Conservation (phyloP, 495 filamentous ascomycete genomes). For the Lasiosphaeris hirsuta region DNA sequence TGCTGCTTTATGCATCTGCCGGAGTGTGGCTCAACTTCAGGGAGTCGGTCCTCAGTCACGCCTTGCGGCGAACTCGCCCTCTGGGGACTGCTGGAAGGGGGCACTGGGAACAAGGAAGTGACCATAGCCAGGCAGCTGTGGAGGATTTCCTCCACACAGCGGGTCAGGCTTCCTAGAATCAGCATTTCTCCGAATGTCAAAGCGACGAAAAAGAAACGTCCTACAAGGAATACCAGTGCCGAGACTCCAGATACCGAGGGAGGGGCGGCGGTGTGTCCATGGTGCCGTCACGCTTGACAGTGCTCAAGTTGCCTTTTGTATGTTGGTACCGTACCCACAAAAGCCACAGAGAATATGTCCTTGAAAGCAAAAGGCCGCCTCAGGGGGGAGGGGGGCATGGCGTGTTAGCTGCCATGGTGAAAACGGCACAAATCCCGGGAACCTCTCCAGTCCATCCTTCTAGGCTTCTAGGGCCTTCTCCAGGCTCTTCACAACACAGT, state of each 20-base stretch:
- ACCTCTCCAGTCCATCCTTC: too few species aligned
- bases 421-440: too few species aligned
- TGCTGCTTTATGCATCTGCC: not conserved
- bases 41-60: too few species aligned
- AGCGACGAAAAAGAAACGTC: not conserved
- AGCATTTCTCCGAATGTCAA: not conserved
- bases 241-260: not conserved
- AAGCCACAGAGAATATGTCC: too few species aligned
- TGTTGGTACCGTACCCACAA: too few species aligned
- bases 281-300: too few species aligned
- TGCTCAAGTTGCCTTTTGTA: too few species aligned
- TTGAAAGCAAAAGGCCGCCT: too few species aligned
- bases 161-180: not conserved
- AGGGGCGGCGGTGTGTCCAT: not conserved
- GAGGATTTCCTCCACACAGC: not conserved
- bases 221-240: not conserved
- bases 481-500: too few species aligned
- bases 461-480: too few species aligned
- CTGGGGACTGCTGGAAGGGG: not conserved
- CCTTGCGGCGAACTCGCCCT: not conserved
- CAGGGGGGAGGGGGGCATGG: too few species aligned
- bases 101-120: not conserved
- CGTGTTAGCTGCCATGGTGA: too few species aligned
- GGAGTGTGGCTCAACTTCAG: not conserved
- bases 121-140: not conserved